phyloP scores from a whole-genome alignment of 208 protist species.

The Wallacemonas collosoma region DNA sequence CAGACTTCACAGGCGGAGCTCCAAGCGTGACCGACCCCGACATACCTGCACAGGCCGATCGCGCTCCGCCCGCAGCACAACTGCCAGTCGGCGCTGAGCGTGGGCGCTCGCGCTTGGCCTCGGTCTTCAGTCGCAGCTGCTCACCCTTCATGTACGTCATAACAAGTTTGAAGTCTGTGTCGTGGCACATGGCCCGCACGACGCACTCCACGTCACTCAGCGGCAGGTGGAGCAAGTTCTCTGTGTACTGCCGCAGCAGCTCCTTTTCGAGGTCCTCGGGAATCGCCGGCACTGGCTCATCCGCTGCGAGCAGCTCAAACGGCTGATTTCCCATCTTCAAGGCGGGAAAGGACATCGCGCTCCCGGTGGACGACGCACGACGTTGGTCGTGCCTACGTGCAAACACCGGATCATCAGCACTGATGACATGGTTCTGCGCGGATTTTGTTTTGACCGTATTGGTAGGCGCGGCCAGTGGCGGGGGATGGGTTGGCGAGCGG shows the following conservation, averaged over 20 bases:
- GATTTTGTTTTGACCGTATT: not conserved
- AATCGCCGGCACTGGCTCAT: slow-evolving; percentile 33
- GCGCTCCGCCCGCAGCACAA: not conserved
- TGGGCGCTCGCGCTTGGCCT: slow-evolving; percentile 14
- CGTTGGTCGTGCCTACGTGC: slow-evolving; percentile 19
- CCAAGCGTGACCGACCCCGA: slow-evolving; percentile 3
- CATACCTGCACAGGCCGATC: not conserved
- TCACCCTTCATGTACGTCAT: slow-evolving; percentile 48
- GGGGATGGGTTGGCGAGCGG: not conserved
- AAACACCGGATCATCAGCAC: slow-evolving; percentile 21
- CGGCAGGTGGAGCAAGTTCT: slow-evolving; percentile 38
- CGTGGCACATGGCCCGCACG: slow-evolving; percentile 30
- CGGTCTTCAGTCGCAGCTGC: slow-evolving; percentile 17
- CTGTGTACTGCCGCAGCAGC: slow-evolving; percentile 41
- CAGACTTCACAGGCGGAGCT: not conserved
- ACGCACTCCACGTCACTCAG: slow-evolving; percentile 46
- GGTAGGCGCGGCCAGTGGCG: not conserved
- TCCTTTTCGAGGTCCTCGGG: slow-evolving; percentile 42
- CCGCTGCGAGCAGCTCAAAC: slow-evolving; percentile 32
- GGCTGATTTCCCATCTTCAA: not conserved
- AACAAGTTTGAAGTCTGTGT: slow-evolving; percentile 35
- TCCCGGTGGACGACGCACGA: slow-evolving; percentile 18
- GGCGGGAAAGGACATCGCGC: slow-evolving; percentile 1
- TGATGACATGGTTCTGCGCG: slow-evolving; percentile 1
- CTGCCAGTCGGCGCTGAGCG: not conserved